These are phyloP conservation scores for Phytopythium delawarense DNA, from an alignment of 352 stramenopile genomes.

Conservation along the genomic window DNA sequence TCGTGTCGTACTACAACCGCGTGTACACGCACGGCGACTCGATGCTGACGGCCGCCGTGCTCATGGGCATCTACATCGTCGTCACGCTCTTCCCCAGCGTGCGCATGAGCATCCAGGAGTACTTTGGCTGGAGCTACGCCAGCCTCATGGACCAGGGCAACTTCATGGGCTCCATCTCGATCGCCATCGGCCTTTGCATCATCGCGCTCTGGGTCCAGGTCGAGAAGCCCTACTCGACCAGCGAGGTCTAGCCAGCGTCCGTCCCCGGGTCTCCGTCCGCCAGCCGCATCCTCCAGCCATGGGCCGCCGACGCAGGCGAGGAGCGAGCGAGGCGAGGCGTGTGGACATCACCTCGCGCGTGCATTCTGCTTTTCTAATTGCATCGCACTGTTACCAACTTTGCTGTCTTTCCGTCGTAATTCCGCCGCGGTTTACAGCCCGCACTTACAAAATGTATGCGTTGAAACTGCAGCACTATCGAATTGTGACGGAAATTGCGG, in stretches of 20 bases:
- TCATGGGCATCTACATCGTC: slow-evolving; percentile 75
- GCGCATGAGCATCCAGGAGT: slow-evolving; percentile 84
- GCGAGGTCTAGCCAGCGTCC: background rate
- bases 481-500: too few species aligned
- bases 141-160: slow-evolving; percentile 87
- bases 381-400: background rate
- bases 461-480: too few species aligned
- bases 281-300: too few species aligned
- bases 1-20: slow-evolving; percentile 70
- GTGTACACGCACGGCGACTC: slow-evolving; percentile 74
- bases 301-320: too few species aligned
- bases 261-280: too few species aligned
- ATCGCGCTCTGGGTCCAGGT: slow-evolving; percentile 83
- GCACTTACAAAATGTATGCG: too few species aligned
- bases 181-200: slow-evolving; percentile 78
- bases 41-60: slow-evolving; percentile 57
- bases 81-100: slow-evolving; percentile 76
- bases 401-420: too few species aligned
- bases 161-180: slow-evolving; percentile 79
- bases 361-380: too few species aligned
- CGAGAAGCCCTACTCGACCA: slow-evolving; percentile 45
- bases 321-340: too few species aligned
- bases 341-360: too few species aligned
- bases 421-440: too few species aligned
- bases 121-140: slow-evolving; percentile 87